These are phyloP conservation scores for Rhododendron ferrugineum DNA, from an alignment of 148 eudicot species.

Conservation along the genomic window DNA sequence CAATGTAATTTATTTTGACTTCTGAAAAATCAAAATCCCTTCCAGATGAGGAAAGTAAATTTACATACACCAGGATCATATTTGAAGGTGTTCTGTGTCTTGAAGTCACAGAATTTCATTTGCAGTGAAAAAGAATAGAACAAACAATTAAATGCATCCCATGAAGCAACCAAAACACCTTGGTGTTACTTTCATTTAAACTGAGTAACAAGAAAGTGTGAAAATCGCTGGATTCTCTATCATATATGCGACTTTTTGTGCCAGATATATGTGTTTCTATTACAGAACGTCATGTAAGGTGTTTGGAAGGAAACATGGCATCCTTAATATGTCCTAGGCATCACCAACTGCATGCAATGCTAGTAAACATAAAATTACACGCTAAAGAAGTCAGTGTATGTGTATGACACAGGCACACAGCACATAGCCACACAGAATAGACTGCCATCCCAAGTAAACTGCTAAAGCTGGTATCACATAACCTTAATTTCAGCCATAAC, in stretches of 20 bases:
- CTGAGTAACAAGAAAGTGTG: neutral
- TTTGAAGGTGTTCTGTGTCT: neutral
- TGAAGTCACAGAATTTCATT: neutral
- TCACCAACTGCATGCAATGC: neutral
- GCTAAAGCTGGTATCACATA: neutral
- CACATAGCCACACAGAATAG: neutral
- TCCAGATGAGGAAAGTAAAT: neutral
- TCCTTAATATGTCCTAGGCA: neutral
- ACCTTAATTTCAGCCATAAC: neutral
- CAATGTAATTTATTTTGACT: neutral
- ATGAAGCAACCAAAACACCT: neutral
- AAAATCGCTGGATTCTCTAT: neutral
- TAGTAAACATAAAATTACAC: neutral
- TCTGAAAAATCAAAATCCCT: neutral
- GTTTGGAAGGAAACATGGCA: neutral
- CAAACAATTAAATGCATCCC: neutral
- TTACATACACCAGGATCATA: neutral
- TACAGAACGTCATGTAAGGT: neutral
- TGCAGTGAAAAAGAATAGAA: neutral
- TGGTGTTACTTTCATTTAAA: neutral
- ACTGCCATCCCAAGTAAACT: conserved; percentile 1
- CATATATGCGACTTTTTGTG: neutral
- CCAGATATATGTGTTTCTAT: neutral
- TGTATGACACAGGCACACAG: neutral
- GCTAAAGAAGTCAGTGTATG: neutral